A percentile compares a stretch with the other conserved stretches of the same genome.
phyloP scores from a whole-genome alignment of 2,329 filamentous ascomycete species.

The Sporothrix luriei region DNA sequence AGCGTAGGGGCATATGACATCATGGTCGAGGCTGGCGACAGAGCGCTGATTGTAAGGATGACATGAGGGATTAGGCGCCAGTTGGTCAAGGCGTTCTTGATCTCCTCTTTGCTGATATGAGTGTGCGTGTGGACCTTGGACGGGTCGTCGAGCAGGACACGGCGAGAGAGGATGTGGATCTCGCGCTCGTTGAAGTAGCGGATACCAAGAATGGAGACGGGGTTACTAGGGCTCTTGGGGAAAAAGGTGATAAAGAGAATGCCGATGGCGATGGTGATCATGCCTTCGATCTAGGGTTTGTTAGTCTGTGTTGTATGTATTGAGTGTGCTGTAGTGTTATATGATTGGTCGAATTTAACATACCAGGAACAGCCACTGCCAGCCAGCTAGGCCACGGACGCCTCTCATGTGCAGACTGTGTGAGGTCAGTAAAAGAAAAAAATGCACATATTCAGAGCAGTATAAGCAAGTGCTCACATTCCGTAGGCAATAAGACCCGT shows the following conservation, averaged over 20 bases:
- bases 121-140: conserved; percentile 40
- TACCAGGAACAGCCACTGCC: conserved; percentile 43
- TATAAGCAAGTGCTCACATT: conserved; percentile 37
- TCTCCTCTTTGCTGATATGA: conserved; percentile 25
- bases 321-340: not conserved
- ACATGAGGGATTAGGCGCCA: conserved; percentile 46
- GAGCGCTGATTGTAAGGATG: conserved; percentile 40
- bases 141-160: conserved; percentile 45
- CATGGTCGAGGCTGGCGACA: conserved; percentile 41
- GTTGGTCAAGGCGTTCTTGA: conserved; percentile 41
- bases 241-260: conserved; percentile 42
- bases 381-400: conserved; percentile 40
- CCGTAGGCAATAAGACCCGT: conserved; percentile 50
- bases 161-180: conserved; percentile 42
- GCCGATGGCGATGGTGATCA: conserved; percentile 44
- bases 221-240: conserved; percentile 38
- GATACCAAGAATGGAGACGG: conserved; percentile 18
- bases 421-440: not conserved
- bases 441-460: too few relatives aligned
- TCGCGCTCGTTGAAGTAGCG: conserved; percentile 44
- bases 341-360: not conserved
- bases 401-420: conserved; percentile 42
- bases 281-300: conserved; percentile 41
- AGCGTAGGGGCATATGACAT: conserved; percentile 42
- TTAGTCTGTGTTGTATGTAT: not conserved